Conservation (phyloP, 2,329 filamentous ascomycete genomes). For the Colletotrichum sp. region DNA sequence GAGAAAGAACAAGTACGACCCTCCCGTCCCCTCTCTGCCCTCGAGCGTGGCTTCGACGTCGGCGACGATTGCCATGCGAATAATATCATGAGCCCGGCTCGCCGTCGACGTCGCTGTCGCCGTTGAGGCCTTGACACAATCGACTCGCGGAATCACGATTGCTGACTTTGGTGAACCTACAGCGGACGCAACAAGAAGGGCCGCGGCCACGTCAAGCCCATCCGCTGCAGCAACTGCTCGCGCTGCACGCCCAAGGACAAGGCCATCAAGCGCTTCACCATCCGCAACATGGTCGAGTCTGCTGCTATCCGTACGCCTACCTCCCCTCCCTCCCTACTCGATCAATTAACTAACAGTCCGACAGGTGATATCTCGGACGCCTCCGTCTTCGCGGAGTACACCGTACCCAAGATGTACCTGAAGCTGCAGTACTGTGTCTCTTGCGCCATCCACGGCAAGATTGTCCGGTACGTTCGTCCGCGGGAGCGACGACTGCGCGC, state of each 20-base stretch:
- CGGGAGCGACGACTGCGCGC: constrained; percentile 63
- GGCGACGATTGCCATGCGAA: not conserved
- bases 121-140: not conserved
- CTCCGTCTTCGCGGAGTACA: constrained; percentile 99
- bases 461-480: constrained; percentile 91
- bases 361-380: constrained; percentile 99
- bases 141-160: not conserved
- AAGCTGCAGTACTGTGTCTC: constrained; percentile 99
- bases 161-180: constrained; percentile 30
- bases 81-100: not conserved
- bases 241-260: constrained; percentile 98
- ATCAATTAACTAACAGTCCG: constrained; percentile 22
- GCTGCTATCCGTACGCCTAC: constrained; percentile 93
- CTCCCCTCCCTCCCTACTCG: not conserved
- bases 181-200: constrained; percentile 99
- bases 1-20: constrained; percentile 70
- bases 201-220: constrained; percentile 99
- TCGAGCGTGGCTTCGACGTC: not conserved
- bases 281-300: constrained; percentile 99
- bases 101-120: not conserved
- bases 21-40: not conserved
- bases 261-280: constrained; percentile 99
- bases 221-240: constrained; percentile 78
- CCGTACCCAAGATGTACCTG: constrained; percentile 99
- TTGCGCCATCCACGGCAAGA: constrained; percentile 99